Base-by-base conservation (phyloP, 257 asterid species). In the Vinca minor region DNA sequence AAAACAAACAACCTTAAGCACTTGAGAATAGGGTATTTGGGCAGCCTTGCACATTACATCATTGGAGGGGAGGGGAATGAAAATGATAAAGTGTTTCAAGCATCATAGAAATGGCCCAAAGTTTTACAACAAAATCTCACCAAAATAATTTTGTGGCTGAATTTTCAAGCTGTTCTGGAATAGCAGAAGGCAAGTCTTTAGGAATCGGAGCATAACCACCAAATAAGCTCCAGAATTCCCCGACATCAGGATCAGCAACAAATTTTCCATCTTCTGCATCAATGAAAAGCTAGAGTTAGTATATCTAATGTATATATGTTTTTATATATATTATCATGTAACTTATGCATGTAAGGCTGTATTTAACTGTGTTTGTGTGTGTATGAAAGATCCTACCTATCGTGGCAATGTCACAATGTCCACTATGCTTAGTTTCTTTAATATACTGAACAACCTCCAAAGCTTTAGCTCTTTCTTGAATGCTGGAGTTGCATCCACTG, bases 181-280 rank as follows among this genome's bases (percentile, higher is more conserved):
- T 73, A 53, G 63, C 63, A 28, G 65, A 57, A 28, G 77, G 56
- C 28, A 79, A 48, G 70, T 85, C 86, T 78, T 77, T 83, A 2
- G 95, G 94, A 68, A 89, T 88, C 63, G 97, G 97, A 76, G 97
- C 97, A 79, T 85, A 89, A 48, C 97, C 97, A 53, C 97, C 97
- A 67, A 89, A 89, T 44, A 87, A 72, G 75, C 81, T 82, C 97
- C 97, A 89, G 76, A 89, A 89, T 65, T 89, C 97, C 52, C 97
- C 97, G 44, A 82, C 79, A 25, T 83, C 95, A 20, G 95, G 83
- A 73, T 89, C 94, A 65, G 94, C 85, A 78, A 89, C 88, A 59
- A 89, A 77, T 64, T 77, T 87, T 50, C 97, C 97, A 69, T 89
- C 97, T 45, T 89, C 97, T 89, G 83, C 74, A 59, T 32, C 76